Base-by-base conservation (phyloP, 2,329 filamentous ascomycete genomes). In the Aurifilum marmelostoma region DNA sequence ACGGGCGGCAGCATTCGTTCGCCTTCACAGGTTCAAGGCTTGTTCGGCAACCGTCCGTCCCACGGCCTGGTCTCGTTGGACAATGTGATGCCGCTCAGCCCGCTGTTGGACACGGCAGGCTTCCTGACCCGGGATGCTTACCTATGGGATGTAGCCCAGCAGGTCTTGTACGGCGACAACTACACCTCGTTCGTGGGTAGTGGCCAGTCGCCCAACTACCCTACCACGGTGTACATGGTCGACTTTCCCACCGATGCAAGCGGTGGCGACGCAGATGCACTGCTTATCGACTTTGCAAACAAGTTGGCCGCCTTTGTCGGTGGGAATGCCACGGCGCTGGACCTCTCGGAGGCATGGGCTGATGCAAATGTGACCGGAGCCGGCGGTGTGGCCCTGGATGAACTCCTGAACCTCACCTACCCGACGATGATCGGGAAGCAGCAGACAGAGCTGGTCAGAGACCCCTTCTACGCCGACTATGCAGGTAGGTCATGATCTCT, bases 1-100 rank as follows among this genome's bases (percentile, higher is more conserved):
- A 85, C 83, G 1, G 83, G 81, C 3, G 81, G 81, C 6, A 81
- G 79, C 5, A 83, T 85, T 66, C 79, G 83, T n/a, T 78, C 81
- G 0, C 84, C 84, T 0, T 80, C 82, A 1, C 77, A 76, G 0
- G 75, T 78, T 0, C 77, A 81, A 29, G 84, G 83, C 0, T 69
- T 82, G 0, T 85, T 82, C 47, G 84, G 82, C 0, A 82, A 83
- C 69, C 76, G 83, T 0, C 83, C 83, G 0, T 80, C 79, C 60
- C 79, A 81, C 7, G 79, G 75, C 0, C 74, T 82, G 4, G 79
- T 84, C 4, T 72, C 72, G 0, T 75, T 84, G 0, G 80, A 82
- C n/a, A 72, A 78, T 2, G 81, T 81, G 3, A 77, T 84, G 70
- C 81, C 83, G 0, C 72, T 85, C 1, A 79, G 77, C 0, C 75